A percentile compares a stretch with the other conserved stretches of the same genome.
phyloP scores from a whole-genome alignment of 179 eudicot genomes.

The Drosera spatulata region DNA sequence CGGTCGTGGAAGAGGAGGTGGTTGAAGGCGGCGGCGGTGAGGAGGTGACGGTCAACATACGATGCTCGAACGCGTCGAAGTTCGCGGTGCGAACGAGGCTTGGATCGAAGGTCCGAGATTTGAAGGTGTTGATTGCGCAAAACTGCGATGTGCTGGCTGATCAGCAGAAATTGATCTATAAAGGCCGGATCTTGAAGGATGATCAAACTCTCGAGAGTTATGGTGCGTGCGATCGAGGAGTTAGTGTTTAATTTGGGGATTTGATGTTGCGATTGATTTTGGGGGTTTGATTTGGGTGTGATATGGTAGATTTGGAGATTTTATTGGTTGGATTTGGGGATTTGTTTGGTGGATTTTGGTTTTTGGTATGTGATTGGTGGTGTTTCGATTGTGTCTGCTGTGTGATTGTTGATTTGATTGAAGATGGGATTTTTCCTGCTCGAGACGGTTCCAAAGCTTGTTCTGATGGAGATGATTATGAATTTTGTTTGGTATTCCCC shows the following conservation, averaged over 20 bases:
- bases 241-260: too few species aligned
- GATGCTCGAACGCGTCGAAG: slow-evolving; percentile 72
- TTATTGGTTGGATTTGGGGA: background rate
- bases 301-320: background rate
- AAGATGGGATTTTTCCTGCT: too few species aligned
- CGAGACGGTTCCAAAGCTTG: too few species aligned
- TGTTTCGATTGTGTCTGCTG: too few species aligned
- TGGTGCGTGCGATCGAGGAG: slow-evolving; percentile 24
- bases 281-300: background rate
- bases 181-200: slow-evolving; percentile 83
- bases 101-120: slow-evolving; percentile 38
- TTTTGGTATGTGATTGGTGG: too few species aligned
- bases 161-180: slow-evolving; percentile 81
- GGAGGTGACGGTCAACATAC: slow-evolving; percentile 29
- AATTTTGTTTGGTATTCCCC: too few species aligned
- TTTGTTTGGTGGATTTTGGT: too few species aligned
- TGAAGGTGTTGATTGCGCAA: slow-evolving; percentile 50
- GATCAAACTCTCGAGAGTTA: slow-evolving; percentile 78
- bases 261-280: too few species aligned
- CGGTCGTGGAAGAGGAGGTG: background rate
- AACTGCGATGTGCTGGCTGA: slow-evolving; percentile 66
- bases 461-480: too few species aligned
- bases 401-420: too few species aligned
- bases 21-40: background rate
- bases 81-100: slow-evolving; percentile 45